Percentiles rank a stretch among this genome's conserved stretches.
Conservation (phyloP, 1,284 basidiomycete genomes). For the Ceratobasidium sp. region DNA sequence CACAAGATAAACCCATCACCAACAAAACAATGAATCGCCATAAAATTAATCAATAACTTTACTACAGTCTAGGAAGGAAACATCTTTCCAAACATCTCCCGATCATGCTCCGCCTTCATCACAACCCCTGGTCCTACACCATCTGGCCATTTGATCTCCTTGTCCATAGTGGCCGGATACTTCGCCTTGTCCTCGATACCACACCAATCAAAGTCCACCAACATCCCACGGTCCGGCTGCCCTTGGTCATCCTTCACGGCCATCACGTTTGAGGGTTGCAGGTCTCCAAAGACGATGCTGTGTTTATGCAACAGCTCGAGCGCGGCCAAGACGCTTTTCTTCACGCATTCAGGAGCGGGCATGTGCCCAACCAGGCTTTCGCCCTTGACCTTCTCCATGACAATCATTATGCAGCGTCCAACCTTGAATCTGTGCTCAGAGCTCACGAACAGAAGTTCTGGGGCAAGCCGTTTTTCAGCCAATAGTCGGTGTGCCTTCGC, state of each 20-base stretch:
- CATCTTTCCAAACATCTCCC: neutral
- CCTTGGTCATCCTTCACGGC: slow-evolving; percentile 1
- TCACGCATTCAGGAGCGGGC: neutral
- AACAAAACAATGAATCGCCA: no score
- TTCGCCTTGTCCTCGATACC: slow-evolving; percentile 5
- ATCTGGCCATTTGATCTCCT: slow-evolving; percentile 3
- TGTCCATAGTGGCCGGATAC: slow-evolving; percentile 19
- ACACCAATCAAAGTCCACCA: slow-evolving; percentile 42
- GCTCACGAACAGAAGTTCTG: slow-evolving; percentile 36
- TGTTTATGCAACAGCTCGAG: slow-evolving; percentile 14
- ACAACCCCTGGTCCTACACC: slow-evolving; percentile 8
- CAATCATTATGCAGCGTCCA: slow-evolving; percentile 15
- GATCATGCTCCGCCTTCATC: slow-evolving; percentile 34
- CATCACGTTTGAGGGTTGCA: slow-evolving; percentile 34
- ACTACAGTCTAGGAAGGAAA: no score
- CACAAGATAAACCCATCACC: no score
- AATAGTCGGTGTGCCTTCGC: slow-evolving; percentile 40
- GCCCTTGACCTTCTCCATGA: slow-evolving; percentile 34
- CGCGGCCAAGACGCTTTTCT: slow-evolving; percentile 5
- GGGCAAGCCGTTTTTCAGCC: slow-evolving; percentile 41
- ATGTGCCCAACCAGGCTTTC: neutral
- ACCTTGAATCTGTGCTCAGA: neutral
- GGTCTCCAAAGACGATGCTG: slow-evolving; percentile 38
- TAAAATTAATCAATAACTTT: no score
- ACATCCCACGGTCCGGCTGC: neutral